Conservation (phyloP, 306 rosid species). For the Ceratonia siliqua region DNA sequence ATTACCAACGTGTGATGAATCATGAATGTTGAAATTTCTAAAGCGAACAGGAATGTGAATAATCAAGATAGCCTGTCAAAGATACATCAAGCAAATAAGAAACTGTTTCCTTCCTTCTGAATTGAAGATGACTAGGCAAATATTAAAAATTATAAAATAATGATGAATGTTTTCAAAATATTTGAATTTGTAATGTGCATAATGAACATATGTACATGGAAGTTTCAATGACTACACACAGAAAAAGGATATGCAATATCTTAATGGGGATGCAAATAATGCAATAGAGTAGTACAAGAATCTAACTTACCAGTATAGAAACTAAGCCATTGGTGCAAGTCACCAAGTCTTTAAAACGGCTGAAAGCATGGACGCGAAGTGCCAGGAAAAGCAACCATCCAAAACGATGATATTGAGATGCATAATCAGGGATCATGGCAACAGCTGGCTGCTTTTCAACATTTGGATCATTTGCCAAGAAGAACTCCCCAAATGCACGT, state of each 20-base stretch:
- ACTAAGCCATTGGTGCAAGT: slow-evolving; percentile 89
- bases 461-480: slow-evolving; percentile 62
- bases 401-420: slow-evolving; percentile 85
- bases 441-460: slow-evolving; percentile 45
- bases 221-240: not conserved
- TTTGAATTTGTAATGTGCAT: not conserved
- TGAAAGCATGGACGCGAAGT: slow-evolving; percentile 87
- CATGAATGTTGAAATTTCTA: slow-evolving; percentile 70
- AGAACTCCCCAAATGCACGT: slow-evolving; percentile 81
- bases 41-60: slow-evolving; percentile 78
- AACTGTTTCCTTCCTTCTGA: slow-evolving; percentile 19
- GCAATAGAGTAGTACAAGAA: slow-evolving; percentile 16
- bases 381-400: slow-evolving; percentile 99
- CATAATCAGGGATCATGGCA: slow-evolving; percentile 33
- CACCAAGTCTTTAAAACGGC: slow-evolving; percentile 87
- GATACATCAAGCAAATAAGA: slow-evolving; percentile 37
- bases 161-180: not conserved
- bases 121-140: not conserved
- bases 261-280: not conserved
- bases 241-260: slow-evolving; percentile 12
- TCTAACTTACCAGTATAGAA: slow-evolving; percentile 80
- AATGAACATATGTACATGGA: not conserved
- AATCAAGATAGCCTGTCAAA: slow-evolving; percentile 82
- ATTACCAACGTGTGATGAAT: slow-evolving; percentile 75
- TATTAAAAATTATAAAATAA: not conserved